Evolutionary conservation across 2,329 filamentous ascomycete species (phyloP).

Genomic region (Fusarium mangiferae): DNA sequence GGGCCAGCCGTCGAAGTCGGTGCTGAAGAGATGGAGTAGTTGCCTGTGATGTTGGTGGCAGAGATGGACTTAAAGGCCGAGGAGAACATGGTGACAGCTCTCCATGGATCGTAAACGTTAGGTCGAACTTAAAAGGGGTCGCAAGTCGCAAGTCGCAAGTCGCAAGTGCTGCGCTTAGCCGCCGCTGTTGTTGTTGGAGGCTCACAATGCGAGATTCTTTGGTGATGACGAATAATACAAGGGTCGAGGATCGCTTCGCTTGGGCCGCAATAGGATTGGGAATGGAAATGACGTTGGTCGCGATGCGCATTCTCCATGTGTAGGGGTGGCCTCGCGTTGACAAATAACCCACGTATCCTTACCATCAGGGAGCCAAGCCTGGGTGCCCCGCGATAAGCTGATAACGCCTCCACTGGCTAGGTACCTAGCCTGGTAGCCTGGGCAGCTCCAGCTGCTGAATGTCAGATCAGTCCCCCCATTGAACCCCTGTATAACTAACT

Average conservation of each 20-base stretch:
- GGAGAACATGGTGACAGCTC: conserved; percentile 77
- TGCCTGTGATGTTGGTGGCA: conserved; percentile 87
- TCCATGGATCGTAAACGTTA: conserved; percentile 44
- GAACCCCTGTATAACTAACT: conserved; percentile 16
- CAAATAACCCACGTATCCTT: conserved; percentile 36
- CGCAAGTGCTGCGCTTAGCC: conserved; percentile 1
- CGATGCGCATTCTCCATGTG: conserved; percentile 31
- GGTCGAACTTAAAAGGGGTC: not conserved
- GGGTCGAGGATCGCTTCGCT: conserved; percentile 20
- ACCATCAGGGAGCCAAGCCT: not conserved
- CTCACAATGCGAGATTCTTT: not conserved
- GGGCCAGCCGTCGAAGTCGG: conserved; percentile 85
- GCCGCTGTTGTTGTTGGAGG: not conserved
- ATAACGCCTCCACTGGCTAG: conserved; percentile 2
- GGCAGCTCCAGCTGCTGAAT: not conserved
- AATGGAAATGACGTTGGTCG: conserved; percentile 34
- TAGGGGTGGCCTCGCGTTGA: conserved; percentile 36
- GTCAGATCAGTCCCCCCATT: conserved; percentile 10
- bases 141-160: not conserved
- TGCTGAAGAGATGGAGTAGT: conserved; percentile 84
- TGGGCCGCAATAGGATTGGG: conserved; percentile 7
- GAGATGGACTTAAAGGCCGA: conserved; percentile 93
- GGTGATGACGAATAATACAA: not conserved
- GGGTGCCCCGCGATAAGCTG: conserved; percentile 30
- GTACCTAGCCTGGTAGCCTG: too few species aligned